Percentiles rank a stretch among this genome's conserved stretches.
Conservation (phyloP, 495 filamentous ascomycete species). For the Rusavskia elegans region DNA sequence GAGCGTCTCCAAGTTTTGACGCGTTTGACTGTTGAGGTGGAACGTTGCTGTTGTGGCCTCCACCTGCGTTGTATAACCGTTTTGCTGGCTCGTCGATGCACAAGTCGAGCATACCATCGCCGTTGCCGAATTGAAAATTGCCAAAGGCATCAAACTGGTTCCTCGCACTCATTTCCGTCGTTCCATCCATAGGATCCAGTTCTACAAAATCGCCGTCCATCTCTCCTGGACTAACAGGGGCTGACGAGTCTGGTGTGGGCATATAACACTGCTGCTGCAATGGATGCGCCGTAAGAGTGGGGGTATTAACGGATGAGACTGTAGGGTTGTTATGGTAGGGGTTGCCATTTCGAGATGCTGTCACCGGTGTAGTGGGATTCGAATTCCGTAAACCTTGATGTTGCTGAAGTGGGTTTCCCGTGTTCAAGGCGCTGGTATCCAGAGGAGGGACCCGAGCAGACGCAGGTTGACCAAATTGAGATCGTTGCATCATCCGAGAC, state of each 20-base stretch:
- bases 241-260: slow-evolving; percentile 58
- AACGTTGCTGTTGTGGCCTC: slow-evolving; percentile 47
- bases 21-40: slow-evolving; percentile 30
- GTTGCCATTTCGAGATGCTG: slow-evolving; percentile 43
- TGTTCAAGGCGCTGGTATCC: slow-evolving; percentile 39
- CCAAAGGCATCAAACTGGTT: slow-evolving; percentile 28
- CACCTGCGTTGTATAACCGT: slow-evolving; percentile 73
- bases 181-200: slow-evolving; percentile 25
- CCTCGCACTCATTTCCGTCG: slow-evolving; percentile 32
- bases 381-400: slow-evolving; percentile 75
- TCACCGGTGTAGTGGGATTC: slow-evolving; percentile 72
- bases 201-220: slow-evolving; percentile 41
- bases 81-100: slow-evolving; percentile 96
- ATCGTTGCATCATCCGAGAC: slow-evolving; percentile 17
- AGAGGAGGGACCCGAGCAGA: slow-evolving; percentile 42
- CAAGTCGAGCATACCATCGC: slow-evolving; percentile 46
- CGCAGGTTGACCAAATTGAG: slow-evolving; percentile 59
- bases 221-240: slow-evolving; percentile 56
- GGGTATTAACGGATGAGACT: slow-evolving; percentile 94
- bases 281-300: slow-evolving; percentile 51
- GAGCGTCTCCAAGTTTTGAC: slow-evolving; percentile 47
- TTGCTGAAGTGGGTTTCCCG: slow-evolving; percentile 39
- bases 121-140: slow-evolving; percentile 15
- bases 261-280: slow-evolving; percentile 45
- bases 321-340: slow-evolving; percentile 84